phyloP scores from a whole-genome alignment of 75 land plant genomes.

The Gnetum montanum region DNA sequence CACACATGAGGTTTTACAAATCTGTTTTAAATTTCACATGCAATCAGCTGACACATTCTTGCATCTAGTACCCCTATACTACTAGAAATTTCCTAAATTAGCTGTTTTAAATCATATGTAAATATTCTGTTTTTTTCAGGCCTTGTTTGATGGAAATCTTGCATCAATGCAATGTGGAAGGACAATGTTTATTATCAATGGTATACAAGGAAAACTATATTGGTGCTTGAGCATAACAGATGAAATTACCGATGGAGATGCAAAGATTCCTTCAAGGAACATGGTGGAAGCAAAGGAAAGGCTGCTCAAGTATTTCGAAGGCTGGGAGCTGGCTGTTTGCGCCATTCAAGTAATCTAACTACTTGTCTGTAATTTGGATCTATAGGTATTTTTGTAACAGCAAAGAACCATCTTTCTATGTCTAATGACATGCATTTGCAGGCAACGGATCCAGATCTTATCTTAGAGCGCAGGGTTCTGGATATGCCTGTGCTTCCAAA shows the following conservation, averaged over 20 bases:
- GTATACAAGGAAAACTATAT: slow-evolving; percentile 31
- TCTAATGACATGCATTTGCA: too few relatives aligned
- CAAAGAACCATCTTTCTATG: too few relatives aligned
- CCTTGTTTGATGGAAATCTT: slow-evolving; percentile 19
- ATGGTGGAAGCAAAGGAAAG: slow-evolving; percentile 30
- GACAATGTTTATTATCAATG: slow-evolving; percentile 32
- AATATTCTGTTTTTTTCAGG: slow-evolving; percentile 15
- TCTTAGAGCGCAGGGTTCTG: slow-evolving; percentile 39
- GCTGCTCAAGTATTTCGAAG: slow-evolving; percentile 23
- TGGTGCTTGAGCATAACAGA: slow-evolving; percentile 41
- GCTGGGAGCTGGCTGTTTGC: slow-evolving; percentile 25
- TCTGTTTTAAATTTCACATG: too few relatives aligned
- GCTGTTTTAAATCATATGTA: too few relatives aligned
- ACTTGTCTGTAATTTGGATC: too few relatives aligned
- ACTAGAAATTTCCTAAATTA: too few relatives aligned
- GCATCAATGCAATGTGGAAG: slow-evolving; percentile 23
- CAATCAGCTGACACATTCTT: too few relatives aligned
- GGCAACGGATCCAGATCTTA: slow-evolving; percentile 39
- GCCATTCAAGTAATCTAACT: slow-evolving; percentile 18
- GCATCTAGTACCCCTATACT: too few relatives aligned
- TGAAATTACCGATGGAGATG: slow-evolving; percentile 23
- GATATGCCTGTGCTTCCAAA: slow-evolving; percentile 39
- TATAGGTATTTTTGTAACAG: too few relatives aligned
- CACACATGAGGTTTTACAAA: slow-evolving; percentile 16
- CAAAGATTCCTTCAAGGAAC: slow-evolving; percentile 22